Evolutionary conservation across 257 asterid genomes (phyloP), one percentile per base, ranked within the genome.

Genomic region (Petunia axillaris): DNA sequence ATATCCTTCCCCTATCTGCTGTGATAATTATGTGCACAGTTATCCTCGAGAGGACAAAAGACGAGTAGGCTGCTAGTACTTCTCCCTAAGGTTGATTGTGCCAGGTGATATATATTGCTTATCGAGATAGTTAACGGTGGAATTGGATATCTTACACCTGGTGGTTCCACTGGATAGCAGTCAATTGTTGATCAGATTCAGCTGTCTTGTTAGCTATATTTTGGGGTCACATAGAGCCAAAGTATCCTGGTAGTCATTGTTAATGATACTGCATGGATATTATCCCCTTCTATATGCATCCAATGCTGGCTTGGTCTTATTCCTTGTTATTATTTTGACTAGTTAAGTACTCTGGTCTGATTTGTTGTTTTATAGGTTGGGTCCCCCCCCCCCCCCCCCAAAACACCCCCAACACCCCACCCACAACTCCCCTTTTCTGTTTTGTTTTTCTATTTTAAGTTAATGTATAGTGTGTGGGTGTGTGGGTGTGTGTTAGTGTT

Each of bases 211-310:
- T 67, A 67, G 55, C 39, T 67, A 67, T 67, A 48, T 43, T 43
- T 10, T 68, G 16, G 76, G 40, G 9, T 68, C 57, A 68, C 9
- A 44, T 44, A 2, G 58, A 68, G 58, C 76, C 76, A 68, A 67
- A 43, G 43, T 43, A 43, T 44, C 76, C 4, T 68, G 44, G 76
- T 43, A 25, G n/a, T 68, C 35, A 44, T 16, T 4, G 76, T 68
- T 68, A 40, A 44, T 68, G 57, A 16, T 68, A 68, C 58, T 40
- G 5, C 58, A 44, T 70, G 76, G 58, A 70, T 70, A 70, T 46
- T 65, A 65, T 64, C 46, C 8, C 44, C 73, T 64, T 38, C 39
- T 64, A 64, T 13, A 6, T 64, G 50, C 71, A 43, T 68, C 37
- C 67, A 9, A 35, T 62, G 41, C 36, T 9, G 5, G 15, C 41